A percentile compares a stretch with the other conserved stretches of the same genome.
Conservation (phyloP, 345 rosid species). For the Salix exigua region DNA sequence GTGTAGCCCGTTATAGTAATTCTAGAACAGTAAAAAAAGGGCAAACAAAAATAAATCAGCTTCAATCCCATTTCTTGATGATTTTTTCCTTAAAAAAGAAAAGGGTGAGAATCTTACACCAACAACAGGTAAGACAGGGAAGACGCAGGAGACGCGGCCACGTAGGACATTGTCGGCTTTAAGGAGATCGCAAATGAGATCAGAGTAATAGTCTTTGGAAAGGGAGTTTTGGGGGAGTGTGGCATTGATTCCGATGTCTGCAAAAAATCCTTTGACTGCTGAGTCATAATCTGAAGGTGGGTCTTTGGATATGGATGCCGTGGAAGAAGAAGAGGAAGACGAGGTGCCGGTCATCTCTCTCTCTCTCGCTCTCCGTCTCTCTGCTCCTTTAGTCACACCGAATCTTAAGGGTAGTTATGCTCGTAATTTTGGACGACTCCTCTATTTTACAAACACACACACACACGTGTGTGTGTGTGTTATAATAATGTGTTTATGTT, state of each 20-base stretch:
- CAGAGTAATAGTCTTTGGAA: slow-evolving; percentile 43
- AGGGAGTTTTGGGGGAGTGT: slow-evolving; percentile 20
- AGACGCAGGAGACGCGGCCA: slow-evolving; percentile 53
- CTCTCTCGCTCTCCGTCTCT: no score
- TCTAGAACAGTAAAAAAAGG: not conserved
- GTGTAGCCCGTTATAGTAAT: not conserved
- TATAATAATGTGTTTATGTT: no score
- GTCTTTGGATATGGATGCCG: slow-evolving; percentile 12
- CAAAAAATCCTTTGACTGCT: slow-evolving; percentile 18
- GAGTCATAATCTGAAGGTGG: slow-evolving; percentile 13
- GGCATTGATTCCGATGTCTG: slow-evolving; percentile 17
- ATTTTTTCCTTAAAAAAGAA: not conserved
- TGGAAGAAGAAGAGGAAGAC: not conserved
- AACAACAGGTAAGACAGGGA: slow-evolving; percentile 48
- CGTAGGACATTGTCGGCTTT: slow-evolving; percentile 38
- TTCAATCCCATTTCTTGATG: not conserved
- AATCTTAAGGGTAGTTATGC: no score
- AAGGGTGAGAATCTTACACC: slow-evolving; percentile 32
- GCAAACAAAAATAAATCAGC: not conserved
- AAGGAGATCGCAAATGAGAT: slow-evolving; percentile 41
- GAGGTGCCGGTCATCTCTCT: not conserved
- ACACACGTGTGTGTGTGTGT: no score
- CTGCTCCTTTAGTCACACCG: no score
- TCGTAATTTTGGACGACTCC: no score
- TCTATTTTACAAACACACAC: no score